Evolutionary conservation across 352 stramenopile genomes (phyloP), one percentile per base, ranked within the genome.

Genomic region (Phytophthora aleatoria): DNA sequence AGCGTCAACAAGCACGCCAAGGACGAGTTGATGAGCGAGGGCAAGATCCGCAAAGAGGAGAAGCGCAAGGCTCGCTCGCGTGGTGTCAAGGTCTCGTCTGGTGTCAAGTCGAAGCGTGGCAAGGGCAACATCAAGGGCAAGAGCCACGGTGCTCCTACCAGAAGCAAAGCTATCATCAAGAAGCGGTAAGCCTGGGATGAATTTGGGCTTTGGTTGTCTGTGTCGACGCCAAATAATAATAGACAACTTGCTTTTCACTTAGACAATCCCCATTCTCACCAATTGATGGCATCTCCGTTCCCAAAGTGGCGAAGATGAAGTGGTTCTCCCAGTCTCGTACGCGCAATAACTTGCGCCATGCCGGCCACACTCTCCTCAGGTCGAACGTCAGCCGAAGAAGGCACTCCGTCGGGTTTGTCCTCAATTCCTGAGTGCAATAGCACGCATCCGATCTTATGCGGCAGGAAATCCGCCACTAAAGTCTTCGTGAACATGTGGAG

Each of bases 41-140:
- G 57, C 50, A 89, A 84, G 69, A 95, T 95, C 61, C 87, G 87
- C 56, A 94, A 95, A 66, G 87, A 94, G 64, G 85, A 95, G 71
- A 85, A 81, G 63, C 85, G 87, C 45, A 95, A 95, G 68, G 84
- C 81, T 49, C 82, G 87, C 28, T 95, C 87, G 53, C 85, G 84
- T 36, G 86, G 86, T 55, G 73, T 87, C 61, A 95, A 92, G 59
- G 76, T 87, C 27, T 73, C 67, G 16, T 71, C 69, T 3, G 59
- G 54, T 24, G 79, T 79, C 26, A 55, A 50, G 26, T 76, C 73
- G 39, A 89, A 88, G 65, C 78, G 79, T n/a, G 80, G 79, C 52
- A 87, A 85, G 54, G 81, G 81, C 61, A 90, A 91, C 73, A 76
- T 90, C 61, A 80, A 80, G 56, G 87, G 87, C 65, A 94, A 94